Percentiles rank a stretch among this genome's conserved stretches.
These are phyloP conservation scores for Heterobasidion irregulare DNA, from an alignment of 1,284 basidiomycete species.

Conservation along the genomic window DNA sequence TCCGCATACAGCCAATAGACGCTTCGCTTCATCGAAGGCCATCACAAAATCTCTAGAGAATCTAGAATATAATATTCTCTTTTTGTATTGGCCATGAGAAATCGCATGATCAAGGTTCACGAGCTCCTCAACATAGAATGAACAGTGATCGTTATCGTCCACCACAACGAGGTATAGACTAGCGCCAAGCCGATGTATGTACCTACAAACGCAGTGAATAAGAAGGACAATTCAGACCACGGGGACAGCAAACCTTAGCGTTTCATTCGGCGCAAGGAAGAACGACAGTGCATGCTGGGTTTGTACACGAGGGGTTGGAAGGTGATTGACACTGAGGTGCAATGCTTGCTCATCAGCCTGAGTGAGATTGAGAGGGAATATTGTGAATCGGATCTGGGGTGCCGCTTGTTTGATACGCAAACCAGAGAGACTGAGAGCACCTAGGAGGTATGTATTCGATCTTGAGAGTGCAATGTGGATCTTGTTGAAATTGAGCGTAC, in stretches of 20 bases:
- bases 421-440: not conserved
- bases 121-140: constrained; percentile 30
- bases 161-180: constrained; percentile 24
- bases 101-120: constrained; percentile 23
- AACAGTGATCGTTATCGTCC: constrained; percentile 20
- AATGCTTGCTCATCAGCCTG: not conserved
- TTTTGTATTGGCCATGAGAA: constrained; percentile 14
- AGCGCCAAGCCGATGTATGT: not conserved
- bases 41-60: constrained; percentile 33
- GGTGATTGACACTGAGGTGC: not conserved
- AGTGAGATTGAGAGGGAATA: not conserved
- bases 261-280: not conserved
- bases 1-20: constrained; percentile 35
- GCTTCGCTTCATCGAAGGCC: constrained; percentile 41
- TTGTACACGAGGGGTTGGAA: not conserved
- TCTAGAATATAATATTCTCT: constrained; percentile 33
- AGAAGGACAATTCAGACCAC: not conserved
- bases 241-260: not conserved
- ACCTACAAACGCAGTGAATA: not conserved
- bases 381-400: not conserved
- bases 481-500: too few species aligned
- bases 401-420: not conserved
- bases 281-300: not conserved
- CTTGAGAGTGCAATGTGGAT: too few species aligned
- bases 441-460: not conserved